phyloP scores from a whole-genome alignment of 164 flowering plant genomes.

The Dillenia turbinata region DNA sequence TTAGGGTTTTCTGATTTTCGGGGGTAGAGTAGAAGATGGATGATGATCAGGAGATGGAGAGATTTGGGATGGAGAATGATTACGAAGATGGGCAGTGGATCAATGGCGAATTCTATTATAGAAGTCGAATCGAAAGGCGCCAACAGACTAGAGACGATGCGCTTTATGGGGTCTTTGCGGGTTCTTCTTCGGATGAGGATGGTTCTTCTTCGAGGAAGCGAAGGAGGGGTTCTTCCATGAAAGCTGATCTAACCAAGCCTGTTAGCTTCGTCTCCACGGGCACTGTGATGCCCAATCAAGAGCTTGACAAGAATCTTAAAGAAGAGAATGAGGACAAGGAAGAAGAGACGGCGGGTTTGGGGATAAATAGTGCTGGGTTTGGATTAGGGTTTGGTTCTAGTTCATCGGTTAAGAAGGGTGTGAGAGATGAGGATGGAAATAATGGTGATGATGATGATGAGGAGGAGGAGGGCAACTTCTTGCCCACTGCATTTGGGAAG shows the following conservation, averaged over 20 bases:
- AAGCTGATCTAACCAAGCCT: slow-evolving; percentile 65
- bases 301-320: slow-evolving; percentile 37
- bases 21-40: slow-evolving; percentile 38
- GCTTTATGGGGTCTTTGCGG: slow-evolving; percentile 67
- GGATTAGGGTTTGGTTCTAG: slow-evolving; percentile 6
- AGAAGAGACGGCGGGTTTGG: slow-evolving; percentile 10
- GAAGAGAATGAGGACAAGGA: slow-evolving; percentile 24
- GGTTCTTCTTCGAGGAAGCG: slow-evolving; percentile 43
- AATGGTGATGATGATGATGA: slow-evolving; percentile 18
- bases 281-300: slow-evolving; percentile 62
- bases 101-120: slow-evolving; percentile 69
- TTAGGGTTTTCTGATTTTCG: no score
- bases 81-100: slow-evolving; percentile 85
- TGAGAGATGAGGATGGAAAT: slow-evolving; percentile 1
- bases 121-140: slow-evolving; percentile 55
- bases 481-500: slow-evolving; percentile 78
- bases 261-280: slow-evolving; percentile 88
- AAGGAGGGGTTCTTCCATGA: slow-evolving; percentile 28
- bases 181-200: slow-evolving; percentile 38
- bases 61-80: slow-evolving; percentile 74
- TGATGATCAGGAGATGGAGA: slow-evolving; percentile 76
- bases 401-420: not conserved
- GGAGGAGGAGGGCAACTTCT: slow-evolving; percentile 31
- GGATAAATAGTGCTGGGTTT: not conserved
- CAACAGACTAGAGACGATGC: slow-evolving; percentile 70